Percentiles rank a stretch among this genome's conserved stretches.
phyloP scores from a whole-genome alignment of 108 stramenopile species.

The Stephanodiscus triporus region DNA sequence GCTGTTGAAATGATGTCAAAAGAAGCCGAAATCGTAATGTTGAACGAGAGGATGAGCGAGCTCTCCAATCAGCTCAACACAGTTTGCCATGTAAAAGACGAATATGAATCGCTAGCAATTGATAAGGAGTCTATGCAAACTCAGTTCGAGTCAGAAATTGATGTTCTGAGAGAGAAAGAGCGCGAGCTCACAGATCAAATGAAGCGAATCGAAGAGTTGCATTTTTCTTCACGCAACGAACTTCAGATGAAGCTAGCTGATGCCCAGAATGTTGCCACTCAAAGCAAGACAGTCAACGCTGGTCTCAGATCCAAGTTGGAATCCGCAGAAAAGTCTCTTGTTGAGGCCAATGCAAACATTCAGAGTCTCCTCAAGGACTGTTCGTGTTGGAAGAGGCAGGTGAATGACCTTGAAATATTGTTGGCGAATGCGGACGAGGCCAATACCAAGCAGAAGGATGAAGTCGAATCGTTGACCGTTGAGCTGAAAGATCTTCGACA shows the following conservation, averaged over 20 bases:
- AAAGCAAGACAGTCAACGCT: conserved; percentile 9
- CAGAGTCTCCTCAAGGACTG: conserved; percentile 17
- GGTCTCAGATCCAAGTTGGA: conserved; percentile 32
- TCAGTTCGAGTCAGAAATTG: no score
- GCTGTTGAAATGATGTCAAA: neutral
- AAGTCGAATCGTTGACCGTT: neutral
- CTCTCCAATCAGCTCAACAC: no score
- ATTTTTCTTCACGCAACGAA: neutral
- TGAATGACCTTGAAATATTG: conserved; percentile 4
- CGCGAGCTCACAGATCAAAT: neutral
- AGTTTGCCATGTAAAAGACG: no score
- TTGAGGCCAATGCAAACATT: conserved; percentile 24
- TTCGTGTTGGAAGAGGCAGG: conserved; percentile 14
- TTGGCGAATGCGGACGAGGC: neutral
- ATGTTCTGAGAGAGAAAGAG: neutral
- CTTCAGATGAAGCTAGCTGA: neutral
- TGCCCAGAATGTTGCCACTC: conserved; percentile 1
- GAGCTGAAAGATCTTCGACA: neutral
- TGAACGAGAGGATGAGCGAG: no score
- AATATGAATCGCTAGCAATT: no score
- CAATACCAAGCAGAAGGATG: neutral
- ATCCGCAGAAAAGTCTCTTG: conserved; percentile 23
- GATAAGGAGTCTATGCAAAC: no score
- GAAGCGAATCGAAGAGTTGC: neutral
- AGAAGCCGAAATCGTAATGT: no score